phyloP scores from a whole-genome alignment of 1,284 basidiomycete species.

The Cutaneotrichosporon spelunceum region DNA sequence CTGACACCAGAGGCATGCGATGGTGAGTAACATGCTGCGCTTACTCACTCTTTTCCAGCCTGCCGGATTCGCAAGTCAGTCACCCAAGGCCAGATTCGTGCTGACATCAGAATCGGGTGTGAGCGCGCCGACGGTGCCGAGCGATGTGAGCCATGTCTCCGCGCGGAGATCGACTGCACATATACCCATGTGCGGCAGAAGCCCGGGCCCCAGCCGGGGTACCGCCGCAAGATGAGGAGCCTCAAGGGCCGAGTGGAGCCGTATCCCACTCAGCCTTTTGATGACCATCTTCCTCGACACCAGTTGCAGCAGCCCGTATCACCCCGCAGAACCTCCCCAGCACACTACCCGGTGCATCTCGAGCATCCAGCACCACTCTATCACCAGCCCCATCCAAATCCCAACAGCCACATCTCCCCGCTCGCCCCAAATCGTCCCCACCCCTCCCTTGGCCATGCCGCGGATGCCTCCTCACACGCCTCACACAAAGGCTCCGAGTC shows the following conservation, averaged over 20 bases:
- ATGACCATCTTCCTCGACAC: neutral
- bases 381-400: too few relatives aligned
- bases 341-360: too few relatives aligned
- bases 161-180: conserved; percentile 7
- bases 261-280: neutral
- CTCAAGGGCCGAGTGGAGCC: neutral
- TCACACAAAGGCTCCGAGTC: too few relatives aligned
- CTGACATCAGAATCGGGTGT: conserved; percentile 9
- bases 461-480: too few relatives aligned
- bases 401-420: too few relatives aligned
- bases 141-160: neutral
- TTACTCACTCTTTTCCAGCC: neutral
- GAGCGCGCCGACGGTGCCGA: neutral
- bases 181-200: conserved; percentile 8
- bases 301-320: neutral
- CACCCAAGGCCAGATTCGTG: too few relatives aligned
- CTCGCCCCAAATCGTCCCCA: too few relatives aligned
- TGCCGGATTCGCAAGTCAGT: conserved; percentile 6
- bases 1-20: conserved; percentile 5
- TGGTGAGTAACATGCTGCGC: neutral
- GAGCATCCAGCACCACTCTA: too few relatives aligned
- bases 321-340: too few relatives aligned
- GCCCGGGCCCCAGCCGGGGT: conserved; percentile 4
- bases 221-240: neutral
- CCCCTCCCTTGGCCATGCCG: too few relatives aligned